phyloP scores from a whole-genome alignment of 176 grass and related monocot species.

The Canna indica region DNA sequence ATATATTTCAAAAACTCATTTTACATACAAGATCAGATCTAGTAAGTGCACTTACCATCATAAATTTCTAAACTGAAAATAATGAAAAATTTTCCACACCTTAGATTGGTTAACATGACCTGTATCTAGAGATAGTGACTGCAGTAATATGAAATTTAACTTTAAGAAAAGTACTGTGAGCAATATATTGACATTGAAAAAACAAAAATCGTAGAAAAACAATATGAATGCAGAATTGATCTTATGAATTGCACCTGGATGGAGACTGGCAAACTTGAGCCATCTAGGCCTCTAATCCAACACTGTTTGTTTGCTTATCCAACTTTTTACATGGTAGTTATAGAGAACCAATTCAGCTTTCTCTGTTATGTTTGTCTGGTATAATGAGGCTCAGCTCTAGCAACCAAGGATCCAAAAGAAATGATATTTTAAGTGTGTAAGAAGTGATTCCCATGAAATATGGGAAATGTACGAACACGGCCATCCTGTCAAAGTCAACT shows the following conservation, averaged over 20 bases:
- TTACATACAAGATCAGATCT: not conserved
- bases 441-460: not conserved
- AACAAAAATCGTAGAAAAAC: not conserved
- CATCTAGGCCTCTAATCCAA: not conserved
- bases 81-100: not conserved
- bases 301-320: not conserved
- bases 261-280: constrained; percentile 1
- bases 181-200: constrained; percentile 1
- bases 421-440: not conserved
- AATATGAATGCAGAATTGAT: not conserved
- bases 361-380: not conserved
- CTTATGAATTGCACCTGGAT: not conserved
- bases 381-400: not conserved
- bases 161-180: not conserved
- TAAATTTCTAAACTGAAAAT: not conserved
- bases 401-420: not conserved
- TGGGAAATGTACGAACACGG: not conserved
- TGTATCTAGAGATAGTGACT: not conserved
- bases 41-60: not conserved
- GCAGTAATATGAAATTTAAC: not conserved
- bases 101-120: not conserved
- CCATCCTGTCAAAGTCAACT: not conserved
- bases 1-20: not conserved
- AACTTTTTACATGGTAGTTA: constrained; percentile 4
- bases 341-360: not conserved